These are phyloP conservation scores for Trichoderma orchidacearum DNA, from an alignment of 495 filamentous ascomycete species.

Conservation along the genomic window DNA sequence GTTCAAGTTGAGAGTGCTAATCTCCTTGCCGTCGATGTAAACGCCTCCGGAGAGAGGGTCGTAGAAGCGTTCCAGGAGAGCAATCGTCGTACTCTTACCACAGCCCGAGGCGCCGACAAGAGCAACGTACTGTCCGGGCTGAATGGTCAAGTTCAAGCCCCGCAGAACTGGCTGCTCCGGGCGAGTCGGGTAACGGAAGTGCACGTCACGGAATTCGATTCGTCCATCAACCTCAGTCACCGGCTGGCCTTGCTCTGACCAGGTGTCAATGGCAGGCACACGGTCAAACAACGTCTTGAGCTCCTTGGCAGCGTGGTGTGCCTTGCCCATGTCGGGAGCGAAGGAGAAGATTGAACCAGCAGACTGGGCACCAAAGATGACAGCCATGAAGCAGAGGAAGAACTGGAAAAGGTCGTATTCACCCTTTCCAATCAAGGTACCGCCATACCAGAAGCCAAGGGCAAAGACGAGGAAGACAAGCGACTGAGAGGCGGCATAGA, in stretches of 20 bases:
- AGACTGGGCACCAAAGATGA: constrained; percentile 25
- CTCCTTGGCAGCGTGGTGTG: constrained; percentile 17
- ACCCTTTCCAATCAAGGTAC: constrained; percentile 53
- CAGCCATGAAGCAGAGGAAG: constrained; percentile 62
- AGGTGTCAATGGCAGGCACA: constrained; percentile 31
- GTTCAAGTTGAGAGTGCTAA: constrained; percentile 28
- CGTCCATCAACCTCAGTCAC: constrained; percentile 32
- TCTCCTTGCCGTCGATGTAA: constrained; percentile 32
- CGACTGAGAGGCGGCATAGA: constrained; percentile 75
- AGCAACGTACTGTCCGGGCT: constrained; percentile 57
- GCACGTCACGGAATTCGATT: constrained; percentile 45
- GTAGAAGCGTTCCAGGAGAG: constrained; percentile 52
- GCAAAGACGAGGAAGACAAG: constrained; percentile 69
- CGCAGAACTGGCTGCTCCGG: constrained; percentile 43
- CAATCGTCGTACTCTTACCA: constrained; percentile 61
- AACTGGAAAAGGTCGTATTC: constrained; percentile 70
- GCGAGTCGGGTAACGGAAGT: constrained; percentile 49
- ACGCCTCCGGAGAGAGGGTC: constrained; percentile 32
- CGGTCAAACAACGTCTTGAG: constrained; percentile 27
- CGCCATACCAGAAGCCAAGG: constrained; percentile 81
- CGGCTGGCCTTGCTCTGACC: constrained; percentile 58
- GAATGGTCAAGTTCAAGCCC: constrained; percentile 45
- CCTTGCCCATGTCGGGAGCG: constrained; percentile 26
- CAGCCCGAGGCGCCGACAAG: constrained; percentile 52
- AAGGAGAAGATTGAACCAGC: constrained; percentile 25